Evolutionary conservation across 2,329 filamentous ascomycete genomes (phyloP), one percentile per base, ranked within the genome.

Genomic region (Talaromyces islandicus): DNA sequence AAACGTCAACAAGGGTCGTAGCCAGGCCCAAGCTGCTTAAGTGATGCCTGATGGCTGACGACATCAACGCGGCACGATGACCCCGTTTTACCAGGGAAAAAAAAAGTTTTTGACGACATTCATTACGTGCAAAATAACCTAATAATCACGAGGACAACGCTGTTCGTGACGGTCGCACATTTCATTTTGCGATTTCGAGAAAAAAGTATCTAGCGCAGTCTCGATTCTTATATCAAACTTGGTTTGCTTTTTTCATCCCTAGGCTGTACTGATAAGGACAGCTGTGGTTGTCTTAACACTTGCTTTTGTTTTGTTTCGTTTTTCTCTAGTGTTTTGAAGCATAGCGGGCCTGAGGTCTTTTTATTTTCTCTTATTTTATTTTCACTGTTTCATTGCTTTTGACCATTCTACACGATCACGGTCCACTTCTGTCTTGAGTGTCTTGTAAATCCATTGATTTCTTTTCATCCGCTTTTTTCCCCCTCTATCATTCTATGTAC

Each of bases 1-100:
- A 65, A 82, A 75, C 59, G 73, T 77, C 54, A 70, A 74, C 61
- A 77, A 78, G 69, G 74, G 72, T 62, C 78, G 79, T 66, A 77
- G 72, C 67, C 77, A 79, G 65, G 60, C 77, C 55, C 77, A 78
- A 64, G 69, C 77, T 59, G 76, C 75, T 64, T 80, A 72, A 75
- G 64, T 51, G 60, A 60, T 59, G 59, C 41, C 61, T 58, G 50
- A 59, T 60, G 61, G 64, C 57, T 66, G 65, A 52, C 17, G 27
- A 52, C 48, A 29, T 29, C 25, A 50, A 50, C 19, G 24, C 19
- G 43, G 43, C 19, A 50, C 12, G 43, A 29, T n/a, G 24, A 27
- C 25, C 48, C 14, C 19, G 32, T 35, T 19, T 43, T 63, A 43
- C 56, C 57, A 29, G 19, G 25, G 21, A 30, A 24, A 43, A 55